phyloP scores from a whole-genome alignment of 768 basidiomycete genomes.

The Pisolithus microcarpus region DNA sequence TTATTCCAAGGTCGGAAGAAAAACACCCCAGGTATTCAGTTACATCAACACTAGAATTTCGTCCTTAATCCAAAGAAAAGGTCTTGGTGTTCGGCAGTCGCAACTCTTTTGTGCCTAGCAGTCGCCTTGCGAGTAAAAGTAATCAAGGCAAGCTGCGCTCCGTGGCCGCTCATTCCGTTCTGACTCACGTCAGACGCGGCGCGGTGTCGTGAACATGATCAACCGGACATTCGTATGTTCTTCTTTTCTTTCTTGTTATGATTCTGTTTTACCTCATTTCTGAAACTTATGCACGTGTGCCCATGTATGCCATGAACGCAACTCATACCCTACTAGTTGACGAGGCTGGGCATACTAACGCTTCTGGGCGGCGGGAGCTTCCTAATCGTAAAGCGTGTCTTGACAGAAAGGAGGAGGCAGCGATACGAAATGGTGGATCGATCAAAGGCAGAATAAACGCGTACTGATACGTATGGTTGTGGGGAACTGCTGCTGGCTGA shows the following conservation, averaged over 20 bases:
- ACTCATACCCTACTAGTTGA: conserved; percentile 8
- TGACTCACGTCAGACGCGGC: too few species aligned
- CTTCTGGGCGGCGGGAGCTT: conserved; percentile 24
- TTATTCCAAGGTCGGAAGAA: too few species aligned
- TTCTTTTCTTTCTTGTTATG: conserved; percentile 5
- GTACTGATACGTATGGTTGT: conserved; percentile 15
- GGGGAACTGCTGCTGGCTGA: not conserved
- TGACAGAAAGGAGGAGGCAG: conserved; percentile 20
- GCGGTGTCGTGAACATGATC: not conserved
- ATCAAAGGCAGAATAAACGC: conserved; percentile 4
- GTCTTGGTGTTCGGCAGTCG: too few species aligned
- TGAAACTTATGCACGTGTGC: not conserved
- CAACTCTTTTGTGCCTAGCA: too few species aligned
- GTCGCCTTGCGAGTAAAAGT: too few species aligned
- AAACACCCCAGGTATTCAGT: too few species aligned
- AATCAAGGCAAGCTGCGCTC: not conserved
- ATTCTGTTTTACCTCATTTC: not conserved
- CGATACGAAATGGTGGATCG: conserved; percentile 14
- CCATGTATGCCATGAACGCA: not conserved
- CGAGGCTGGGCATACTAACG: conserved; percentile 23
- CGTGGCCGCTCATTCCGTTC: not conserved
- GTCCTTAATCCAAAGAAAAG: too few species aligned
- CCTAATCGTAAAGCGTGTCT: conserved; percentile 24
- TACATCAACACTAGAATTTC: too few species aligned
- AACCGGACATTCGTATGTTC: not conserved